Conservation (phyloP, 2,329 filamentous ascomycete genomes). For the Emergomyces pasteurianus region DNA sequence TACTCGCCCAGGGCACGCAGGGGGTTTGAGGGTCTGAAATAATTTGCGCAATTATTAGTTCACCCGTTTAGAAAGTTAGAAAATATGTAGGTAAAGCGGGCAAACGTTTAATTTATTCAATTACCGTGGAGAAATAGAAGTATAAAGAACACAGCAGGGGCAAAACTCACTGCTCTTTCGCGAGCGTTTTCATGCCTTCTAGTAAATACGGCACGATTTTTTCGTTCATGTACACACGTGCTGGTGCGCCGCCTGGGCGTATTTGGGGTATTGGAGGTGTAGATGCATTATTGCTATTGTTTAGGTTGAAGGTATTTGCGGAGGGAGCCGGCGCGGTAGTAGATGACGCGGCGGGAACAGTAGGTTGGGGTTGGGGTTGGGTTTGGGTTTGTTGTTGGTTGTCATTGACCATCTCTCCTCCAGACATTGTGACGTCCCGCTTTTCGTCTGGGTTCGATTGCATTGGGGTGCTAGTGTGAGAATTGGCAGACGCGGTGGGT, state of each 20-base stretch:
- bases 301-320: neutral
- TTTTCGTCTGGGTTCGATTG: constrained; percentile 4
- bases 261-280: constrained; percentile 22
- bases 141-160: neutral
- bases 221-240: constrained; percentile 58
- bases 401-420: neutral
- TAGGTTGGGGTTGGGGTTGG: neutral
- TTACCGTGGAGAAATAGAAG: neutral
- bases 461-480: neutral
- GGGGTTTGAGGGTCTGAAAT: constrained; percentile 51
- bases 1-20: constrained; percentile 59
- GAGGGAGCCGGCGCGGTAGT: neutral
- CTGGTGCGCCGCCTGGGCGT: constrained; percentile 54
- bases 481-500: neutral
- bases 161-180: constrained; percentile 54
- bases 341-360: neutral
- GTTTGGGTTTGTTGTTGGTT: neutral
- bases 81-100: neutral
- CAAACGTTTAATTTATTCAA: neutral
- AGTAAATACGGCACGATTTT: constrained; percentile 57
- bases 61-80: neutral
- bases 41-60: neutral
- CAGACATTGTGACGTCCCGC: constrained; percentile 8
- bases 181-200: constrained; percentile 63
- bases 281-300: neutral